Evolutionary conservation across 352 stramenopile species (phyloP), one percentile per base, ranked within the genome.

Genomic region (Pythium scleroteichum): DNA sequence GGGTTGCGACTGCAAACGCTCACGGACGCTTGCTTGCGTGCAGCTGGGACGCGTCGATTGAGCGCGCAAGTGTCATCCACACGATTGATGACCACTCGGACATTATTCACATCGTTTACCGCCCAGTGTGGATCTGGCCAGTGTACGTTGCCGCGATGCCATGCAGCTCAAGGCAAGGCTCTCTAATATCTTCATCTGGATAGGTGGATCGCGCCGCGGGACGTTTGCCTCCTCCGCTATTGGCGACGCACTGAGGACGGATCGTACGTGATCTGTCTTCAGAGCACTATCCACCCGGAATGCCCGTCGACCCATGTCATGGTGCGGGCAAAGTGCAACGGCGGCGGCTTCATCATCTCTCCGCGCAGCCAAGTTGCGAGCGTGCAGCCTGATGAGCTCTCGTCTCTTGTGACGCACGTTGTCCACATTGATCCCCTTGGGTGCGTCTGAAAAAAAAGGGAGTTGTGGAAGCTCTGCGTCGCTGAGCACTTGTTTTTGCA

Each of bases 21-120:
- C 5, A 35, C 29, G 5, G 10, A 10, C 10, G 29, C 5, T 10
- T 51, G 14, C 1, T n/a, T 41, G n/a, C 19, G 17, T n/a, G 22
- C 32, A 83, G 75, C 7, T 92, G 82, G 82, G 82, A 90, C 55
- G 75, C 78, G 9, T 85, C 80, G 2, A 71, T 90, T 0, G 82
- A 90, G 51, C 66, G 59, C 52, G 78, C 76, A 0, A 66, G 82
- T 40, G 79, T 90, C 4, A 78, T 92, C 53, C 80, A 92, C 63
- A 88, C 80, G 0, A 89, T 92, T 44, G 82, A 92, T 38, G 75
- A 88, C 51, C 82, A 92, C 61, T 82, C 82, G 45, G 82, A 92
- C 70, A 90, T 92, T 57, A 75, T 90, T 48, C 78, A 90, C 60
- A 64, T 90, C 53, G 73, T 90, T n/a, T 90, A 88, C 48, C 58